Evolutionary conservation across 164 flowering plant genomes (phyloP).

Genomic region (Warburgia ugandensis): DNA sequence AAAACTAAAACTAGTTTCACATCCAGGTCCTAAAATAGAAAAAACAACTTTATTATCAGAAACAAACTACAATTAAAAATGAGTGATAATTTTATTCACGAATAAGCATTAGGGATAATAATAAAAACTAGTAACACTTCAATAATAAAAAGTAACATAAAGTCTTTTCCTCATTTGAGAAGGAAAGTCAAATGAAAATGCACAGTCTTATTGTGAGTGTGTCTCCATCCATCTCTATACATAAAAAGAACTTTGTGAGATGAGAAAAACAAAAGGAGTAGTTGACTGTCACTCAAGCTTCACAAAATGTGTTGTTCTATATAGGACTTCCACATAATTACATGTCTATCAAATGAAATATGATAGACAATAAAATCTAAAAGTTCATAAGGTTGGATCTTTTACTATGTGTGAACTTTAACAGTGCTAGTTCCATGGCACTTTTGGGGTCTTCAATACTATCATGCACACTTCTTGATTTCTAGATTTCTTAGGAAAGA

Average conservation of each 20-base stretch:
- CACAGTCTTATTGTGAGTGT: no score
- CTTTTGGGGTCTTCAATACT: constrained; percentile 96
- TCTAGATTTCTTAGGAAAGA: constrained; percentile 79
- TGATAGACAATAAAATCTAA: not conserved
- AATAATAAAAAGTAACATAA: no score
- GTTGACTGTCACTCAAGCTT: not conserved
- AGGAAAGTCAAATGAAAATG: no score
- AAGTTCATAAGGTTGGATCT: constrained; percentile 3
- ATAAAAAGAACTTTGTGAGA: no score
- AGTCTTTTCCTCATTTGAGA: no score
- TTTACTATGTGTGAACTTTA: constrained; percentile 79
- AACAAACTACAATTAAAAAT: not conserved
- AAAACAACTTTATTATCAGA: not conserved
- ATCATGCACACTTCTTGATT: constrained; percentile 79
- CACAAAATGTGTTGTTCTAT: not conserved
- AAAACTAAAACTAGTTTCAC: constrained; percentile 70
- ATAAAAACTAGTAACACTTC: no score
- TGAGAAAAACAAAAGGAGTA: no score
- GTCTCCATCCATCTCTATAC: no score
- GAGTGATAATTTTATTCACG: not conserved
- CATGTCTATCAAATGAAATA: not conserved
- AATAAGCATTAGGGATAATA: no score
- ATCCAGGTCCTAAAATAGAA: constrained; percentile 70
- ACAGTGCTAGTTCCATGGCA: constrained; percentile 81
- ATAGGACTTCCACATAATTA: not conserved